A percentile compares a stretch with the other conserved stretches of the same genome.
Conservation (phyloP, 495 filamentous ascomycete species). For the Aspergillus leporis region DNA sequence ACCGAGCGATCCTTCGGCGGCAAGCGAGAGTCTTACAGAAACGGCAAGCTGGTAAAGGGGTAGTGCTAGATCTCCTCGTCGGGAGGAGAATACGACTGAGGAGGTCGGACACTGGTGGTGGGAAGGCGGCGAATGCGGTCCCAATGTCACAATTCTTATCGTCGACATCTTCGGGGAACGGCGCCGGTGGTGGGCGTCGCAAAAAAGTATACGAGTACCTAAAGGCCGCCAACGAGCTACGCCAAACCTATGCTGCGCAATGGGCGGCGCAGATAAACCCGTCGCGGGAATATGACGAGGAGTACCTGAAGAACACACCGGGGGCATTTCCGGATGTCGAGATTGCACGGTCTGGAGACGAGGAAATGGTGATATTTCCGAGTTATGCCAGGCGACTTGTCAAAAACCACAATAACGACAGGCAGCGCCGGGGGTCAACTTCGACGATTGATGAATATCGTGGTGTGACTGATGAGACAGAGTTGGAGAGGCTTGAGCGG, state of each 20-base stretch:
- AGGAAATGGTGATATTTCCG: conserved; percentile 93
- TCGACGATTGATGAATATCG: conserved; percentile 44
- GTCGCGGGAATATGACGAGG: conserved; percentile 46
- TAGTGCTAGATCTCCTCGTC: conserved; percentile 52
- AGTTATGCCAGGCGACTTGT: conserved; percentile 76
- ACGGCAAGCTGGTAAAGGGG: conserved; percentile 26
- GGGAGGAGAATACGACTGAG: conserved; percentile 48
- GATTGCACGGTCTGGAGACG: conserved; percentile 74
- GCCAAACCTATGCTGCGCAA: conserved; percentile 73
- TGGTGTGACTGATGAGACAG: conserved; percentile 24
- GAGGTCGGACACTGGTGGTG: conserved; percentile 21
- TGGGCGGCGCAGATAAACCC: conserved; percentile 54
- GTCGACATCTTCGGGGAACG: conserved; percentile 22
- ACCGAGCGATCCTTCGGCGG: conserved; percentile 65
- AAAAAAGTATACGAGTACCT: conserved; percentile 83
- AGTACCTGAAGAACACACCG: conserved; percentile 61
- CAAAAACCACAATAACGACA: conserved; percentile 22
- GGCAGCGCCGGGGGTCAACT: conserved; percentile 30
- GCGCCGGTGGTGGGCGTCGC: conserved; percentile 67
- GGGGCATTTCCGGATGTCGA: conserved; percentile 80
- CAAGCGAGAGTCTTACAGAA: conserved; percentile 53
- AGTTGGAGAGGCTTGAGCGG: conserved; percentile 59
- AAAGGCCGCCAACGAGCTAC: conserved; percentile 86
- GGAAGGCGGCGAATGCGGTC: conserved; percentile 23
- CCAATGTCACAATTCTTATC: conserved; percentile 44